Conservation (phyloP, 2,329 filamentous ascomycete genomes). For the Exophiala sp. region DNA sequence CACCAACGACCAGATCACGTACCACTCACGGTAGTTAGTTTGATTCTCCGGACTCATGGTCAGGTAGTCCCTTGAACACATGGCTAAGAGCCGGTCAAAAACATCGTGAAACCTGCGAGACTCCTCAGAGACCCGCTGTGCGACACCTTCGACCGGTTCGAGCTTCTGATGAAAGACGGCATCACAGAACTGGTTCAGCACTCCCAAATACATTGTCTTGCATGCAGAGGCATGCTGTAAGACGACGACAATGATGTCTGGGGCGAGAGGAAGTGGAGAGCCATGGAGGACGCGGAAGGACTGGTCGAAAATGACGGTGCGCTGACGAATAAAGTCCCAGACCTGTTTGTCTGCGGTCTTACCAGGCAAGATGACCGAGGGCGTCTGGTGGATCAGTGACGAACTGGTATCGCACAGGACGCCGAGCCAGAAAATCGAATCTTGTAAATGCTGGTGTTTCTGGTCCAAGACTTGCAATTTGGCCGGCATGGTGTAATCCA, state of each 20-base stretch:
- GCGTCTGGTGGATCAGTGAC: constrained; percentile 1
- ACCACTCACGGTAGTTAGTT: constrained; percentile 7
- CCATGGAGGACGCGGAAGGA: constrained; percentile 4
- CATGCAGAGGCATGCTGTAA: constrained; percentile 12
- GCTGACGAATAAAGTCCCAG: constrained; percentile 16
- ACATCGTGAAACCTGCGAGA: constrained; percentile 7
- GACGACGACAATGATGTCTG: constrained; percentile 4
- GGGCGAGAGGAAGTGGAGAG: constrained; percentile 3
- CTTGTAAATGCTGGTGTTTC: neutral
- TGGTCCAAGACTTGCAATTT: neutral
- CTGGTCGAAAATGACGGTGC: constrained; percentile 12
- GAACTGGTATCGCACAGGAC: constrained; percentile 2
- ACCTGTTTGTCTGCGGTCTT: constrained; percentile 1
- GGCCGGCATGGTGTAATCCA: constrained; percentile 41
- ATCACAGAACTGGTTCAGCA: constrained; percentile 6
- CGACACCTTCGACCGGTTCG: neutral
- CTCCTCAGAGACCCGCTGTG: constrained; percentile 4
- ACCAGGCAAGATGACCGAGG: neutral
- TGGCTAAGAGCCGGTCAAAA: constrained; percentile 6
- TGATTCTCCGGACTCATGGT: neutral
- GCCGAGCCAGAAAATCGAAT: constrained; percentile 8
- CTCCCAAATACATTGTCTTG: constrained; percentile 10
- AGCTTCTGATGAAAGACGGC: neutral
- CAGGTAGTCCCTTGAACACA: constrained; percentile 8
- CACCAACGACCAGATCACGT: neutral